Evolutionary conservation across 768 basidiomycete species (phyloP), one percentile per base, ranked within the genome.

Genomic region (Boletus tomentosulus): DNA sequence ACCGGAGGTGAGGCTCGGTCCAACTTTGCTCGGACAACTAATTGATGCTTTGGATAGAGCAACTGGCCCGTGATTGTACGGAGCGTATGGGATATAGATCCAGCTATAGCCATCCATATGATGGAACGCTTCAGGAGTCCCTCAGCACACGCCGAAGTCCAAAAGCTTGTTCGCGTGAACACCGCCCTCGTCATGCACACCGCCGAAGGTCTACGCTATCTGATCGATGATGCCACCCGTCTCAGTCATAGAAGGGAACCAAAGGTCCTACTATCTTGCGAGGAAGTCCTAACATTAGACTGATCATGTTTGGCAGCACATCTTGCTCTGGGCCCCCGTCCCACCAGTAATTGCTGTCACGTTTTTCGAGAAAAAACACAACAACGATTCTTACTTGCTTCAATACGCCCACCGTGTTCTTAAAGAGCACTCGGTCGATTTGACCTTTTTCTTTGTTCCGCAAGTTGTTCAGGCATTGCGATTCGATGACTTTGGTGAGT

Each of bases 401-500:
- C 97, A 99, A 85, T 98, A 98, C 66, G 95, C 95, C 0, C 92
- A 98, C 72, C 82, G 95, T 41, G 94, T 95, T 1, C 73, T 99
- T 41, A 93, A 93, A 66, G 90, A 96, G 67, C 94, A 98, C 66
- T 90, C 94, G 0, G 92, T 98, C 10, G 87, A 92, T 13, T 66
- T 98, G 48, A 96, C 96, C 0, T 99, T 99, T 79, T 99, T 98
- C 76, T 99, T 96, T 66, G 94, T 99, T 31, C 97, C 97, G 1
- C 97, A 99, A 78, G 86, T 98, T 19, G 97, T 98, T 2, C 97
- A 99, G 66, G 94, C 94, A 4, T 77, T 99, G 15, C 88, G 97
- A 10, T 83, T 89, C 49, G 97, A 99, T 63, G 83, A 86, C 12
- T 77, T 92, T 6, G 94, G 95, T 93, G 65, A 51, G 80, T 58